A percentile compares a stretch with the other conserved stretches of the same genome.
Conservation (phyloP, 495 filamentous ascomycete species). For the Pseudomonodictys pantanalensis region DNA sequence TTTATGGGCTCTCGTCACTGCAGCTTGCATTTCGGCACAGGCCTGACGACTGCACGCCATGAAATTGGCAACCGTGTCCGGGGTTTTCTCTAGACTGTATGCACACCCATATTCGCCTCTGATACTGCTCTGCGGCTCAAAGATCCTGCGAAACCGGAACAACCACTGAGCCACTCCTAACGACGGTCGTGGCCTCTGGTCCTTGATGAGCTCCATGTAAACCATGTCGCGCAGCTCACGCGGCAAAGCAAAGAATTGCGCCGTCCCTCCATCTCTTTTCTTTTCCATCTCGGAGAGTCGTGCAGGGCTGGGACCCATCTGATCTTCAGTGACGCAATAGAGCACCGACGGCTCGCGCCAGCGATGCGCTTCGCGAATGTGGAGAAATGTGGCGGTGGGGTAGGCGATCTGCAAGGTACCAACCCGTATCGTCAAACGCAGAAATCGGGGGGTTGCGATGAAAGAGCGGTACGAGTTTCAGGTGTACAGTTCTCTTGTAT, state of each 20-base stretch:
- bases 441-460: too few relatives aligned
- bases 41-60: constrained; percentile 23
- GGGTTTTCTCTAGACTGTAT: constrained; percentile 7
- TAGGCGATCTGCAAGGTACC: too few relatives aligned
- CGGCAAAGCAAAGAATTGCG: constrained; percentile 22
- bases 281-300: too few relatives aligned
- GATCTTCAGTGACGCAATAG: too few relatives aligned
- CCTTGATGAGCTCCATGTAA: constrained; percentile 16
- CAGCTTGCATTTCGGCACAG: constrained; percentile 18
- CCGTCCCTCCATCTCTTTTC: constrained; percentile 6
- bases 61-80: constrained; percentile 19
- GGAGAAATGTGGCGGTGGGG: too few relatives aligned
- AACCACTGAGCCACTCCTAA: constrained; percentile 17
- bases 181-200: constrained; percentile 11
- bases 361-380: too few relatives aligned
- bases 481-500: too few relatives aligned
- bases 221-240: constrained; percentile 31
- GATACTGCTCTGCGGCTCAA: constrained; percentile 3
- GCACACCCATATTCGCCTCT: constrained; percentile 23
- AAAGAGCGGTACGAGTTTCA: too few relatives aligned
- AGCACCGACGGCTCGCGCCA: too few relatives aligned
- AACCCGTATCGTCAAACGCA: too few relatives aligned
- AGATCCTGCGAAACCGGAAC: constrained; percentile 13
- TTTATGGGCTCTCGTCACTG: background rate
- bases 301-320: too few relatives aligned